Evolutionary conservation across 2,329 filamentous ascomycete species (phyloP).

Genomic region (Chaetomiaceae sp.): DNA sequence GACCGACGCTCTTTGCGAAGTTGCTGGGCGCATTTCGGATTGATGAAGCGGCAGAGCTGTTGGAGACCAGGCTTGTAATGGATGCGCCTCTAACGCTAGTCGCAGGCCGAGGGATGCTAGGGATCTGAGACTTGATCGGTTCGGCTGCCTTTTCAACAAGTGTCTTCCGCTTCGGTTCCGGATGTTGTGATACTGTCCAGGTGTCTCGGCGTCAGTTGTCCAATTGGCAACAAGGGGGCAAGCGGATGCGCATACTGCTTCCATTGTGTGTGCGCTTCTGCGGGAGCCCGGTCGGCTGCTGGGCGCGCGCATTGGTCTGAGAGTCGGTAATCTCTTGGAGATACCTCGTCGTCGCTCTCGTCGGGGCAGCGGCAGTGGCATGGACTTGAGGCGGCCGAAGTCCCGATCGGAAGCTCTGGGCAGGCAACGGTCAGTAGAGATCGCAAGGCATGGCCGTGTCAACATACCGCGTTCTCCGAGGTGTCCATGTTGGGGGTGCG

Average conservation of each 20-base stretch:
- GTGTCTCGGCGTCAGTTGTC: slow-evolving; percentile 13
- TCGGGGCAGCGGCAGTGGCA: background rate
- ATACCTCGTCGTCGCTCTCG: slow-evolving; percentile 16
- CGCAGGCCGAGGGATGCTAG: slow-evolving; percentile 37
- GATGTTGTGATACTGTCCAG: slow-evolving; percentile 45
- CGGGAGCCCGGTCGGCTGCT: slow-evolving; percentile 40
- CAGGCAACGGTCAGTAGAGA: slow-evolving; percentile 2
- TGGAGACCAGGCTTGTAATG: slow-evolving; percentile 17
- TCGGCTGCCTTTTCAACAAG: slow-evolving; percentile 53
- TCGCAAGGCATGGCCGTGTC: background rate
- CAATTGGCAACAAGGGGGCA: background rate
- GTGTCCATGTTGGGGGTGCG: slow-evolving; percentile 34
- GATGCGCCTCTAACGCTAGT: slow-evolving; percentile 40
- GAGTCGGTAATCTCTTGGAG: slow-evolving; percentile 56
- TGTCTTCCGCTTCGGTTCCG: slow-evolving; percentile 58
- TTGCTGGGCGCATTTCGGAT: slow-evolving; percentile 43
- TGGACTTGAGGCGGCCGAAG: slow-evolving; percentile 23
- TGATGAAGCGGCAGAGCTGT: slow-evolving; percentile 34
- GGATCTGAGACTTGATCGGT: slow-evolving; percentile 38
- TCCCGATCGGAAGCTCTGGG: slow-evolving; percentile 24
- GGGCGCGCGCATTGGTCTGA: slow-evolving; percentile 54
- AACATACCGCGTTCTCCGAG: slow-evolving; percentile 34
- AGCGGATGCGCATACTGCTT: slow-evolving; percentile 25
- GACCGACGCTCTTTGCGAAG: slow-evolving; percentile 56
- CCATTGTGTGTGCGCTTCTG: slow-evolving; percentile 44